phyloP scores from a whole-genome alignment of 371 early-diverging fungal species.

The Mucor irregularis region DNA sequence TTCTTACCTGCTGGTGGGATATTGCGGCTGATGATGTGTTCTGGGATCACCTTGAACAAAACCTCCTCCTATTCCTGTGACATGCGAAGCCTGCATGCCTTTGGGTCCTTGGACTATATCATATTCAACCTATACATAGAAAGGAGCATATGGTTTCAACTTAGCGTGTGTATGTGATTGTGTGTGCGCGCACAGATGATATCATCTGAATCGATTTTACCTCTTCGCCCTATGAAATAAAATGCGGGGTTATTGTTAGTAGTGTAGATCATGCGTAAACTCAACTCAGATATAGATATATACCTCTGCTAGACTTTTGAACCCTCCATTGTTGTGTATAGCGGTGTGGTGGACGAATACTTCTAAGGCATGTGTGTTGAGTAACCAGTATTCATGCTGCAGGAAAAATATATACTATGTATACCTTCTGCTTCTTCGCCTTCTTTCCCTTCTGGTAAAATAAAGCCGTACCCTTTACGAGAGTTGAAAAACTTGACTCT shows the following conservation, averaged over 20 bases:
- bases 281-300: background rate
- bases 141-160: too few relatives aligned
- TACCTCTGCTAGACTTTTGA: conserved; percentile 84
- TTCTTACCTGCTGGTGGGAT: too few relatives aligned
- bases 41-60: conserved; percentile 76
- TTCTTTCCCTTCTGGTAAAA: conserved; percentile 68
- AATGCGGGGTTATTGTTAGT: too few relatives aligned
- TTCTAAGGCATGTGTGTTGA: conserved; percentile 13
- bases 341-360: conserved; percentile 92
- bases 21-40: conserved; percentile 25
- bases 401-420: background rate
- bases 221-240: conserved; percentile 50
- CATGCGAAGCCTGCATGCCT: conserved; percentile 83
- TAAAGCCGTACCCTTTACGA: conserved; percentile 88
- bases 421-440: conserved; percentile 67
- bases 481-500: conserved; percentile 88
- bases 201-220: conserved; percentile 17
- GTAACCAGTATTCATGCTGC: too few relatives aligned
- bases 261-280: too few relatives aligned
- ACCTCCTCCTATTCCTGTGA: conserved; percentile 75
- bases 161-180: too few relatives aligned
- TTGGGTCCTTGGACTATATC: conserved; percentile 80
- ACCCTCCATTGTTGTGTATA: conserved; percentile 82
- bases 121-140: conserved; percentile 68
- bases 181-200: too few relatives aligned